These are phyloP conservation scores for Globisporangium megalacanthum DNA, from an alignment of 352 stramenopile genomes.

Conservation along the genomic window DNA sequence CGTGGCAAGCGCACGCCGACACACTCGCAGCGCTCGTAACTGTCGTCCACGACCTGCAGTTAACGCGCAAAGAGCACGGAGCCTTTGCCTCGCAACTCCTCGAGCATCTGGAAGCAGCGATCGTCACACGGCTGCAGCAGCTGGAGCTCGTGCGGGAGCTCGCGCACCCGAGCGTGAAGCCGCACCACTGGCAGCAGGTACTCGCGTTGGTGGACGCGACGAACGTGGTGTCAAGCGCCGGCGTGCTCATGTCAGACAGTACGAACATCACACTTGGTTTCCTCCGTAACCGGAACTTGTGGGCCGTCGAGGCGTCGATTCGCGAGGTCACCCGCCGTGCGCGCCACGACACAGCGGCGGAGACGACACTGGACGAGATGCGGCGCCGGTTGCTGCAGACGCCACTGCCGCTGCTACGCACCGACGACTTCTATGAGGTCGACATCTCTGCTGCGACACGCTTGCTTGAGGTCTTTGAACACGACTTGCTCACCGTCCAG, in stretches of 20 bases:
- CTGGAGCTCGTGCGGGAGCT: conserved; percentile 48
- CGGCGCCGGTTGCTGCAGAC: conserved; percentile 36
- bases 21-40: conserved; percentile 31
- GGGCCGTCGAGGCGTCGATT: conserved; percentile 51
- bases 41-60: conserved; percentile 27
- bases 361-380: conserved; percentile 56
- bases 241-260: conserved; percentile 43
- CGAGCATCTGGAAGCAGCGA: conserved; percentile 22
- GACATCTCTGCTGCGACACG: conserved; percentile 22
- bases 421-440: conserved; percentile 40
- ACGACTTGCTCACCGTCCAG: conserved; percentile 57
- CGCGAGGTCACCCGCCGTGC: conserved; percentile 51
- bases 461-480: conserved; percentile 41
- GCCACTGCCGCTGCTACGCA: conserved; percentile 33
- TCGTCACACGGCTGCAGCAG: conserved; percentile 38
- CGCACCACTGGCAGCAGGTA: conserved; percentile 59
- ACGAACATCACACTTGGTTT: conserved; percentile 49
- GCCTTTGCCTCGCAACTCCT: conserved; percentile 32
- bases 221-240: conserved; percentile 44
- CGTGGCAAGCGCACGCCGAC: conserved; percentile 37
- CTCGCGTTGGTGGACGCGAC: conserved; percentile 37
- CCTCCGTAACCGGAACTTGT: conserved; percentile 38
- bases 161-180: conserved; percentile 42
- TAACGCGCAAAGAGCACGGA: conserved; percentile 2
- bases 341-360: conserved; percentile 44